Conservation (phyloP, 1,284 basidiomycete genomes). For the Inonotus obliquus region DNA sequence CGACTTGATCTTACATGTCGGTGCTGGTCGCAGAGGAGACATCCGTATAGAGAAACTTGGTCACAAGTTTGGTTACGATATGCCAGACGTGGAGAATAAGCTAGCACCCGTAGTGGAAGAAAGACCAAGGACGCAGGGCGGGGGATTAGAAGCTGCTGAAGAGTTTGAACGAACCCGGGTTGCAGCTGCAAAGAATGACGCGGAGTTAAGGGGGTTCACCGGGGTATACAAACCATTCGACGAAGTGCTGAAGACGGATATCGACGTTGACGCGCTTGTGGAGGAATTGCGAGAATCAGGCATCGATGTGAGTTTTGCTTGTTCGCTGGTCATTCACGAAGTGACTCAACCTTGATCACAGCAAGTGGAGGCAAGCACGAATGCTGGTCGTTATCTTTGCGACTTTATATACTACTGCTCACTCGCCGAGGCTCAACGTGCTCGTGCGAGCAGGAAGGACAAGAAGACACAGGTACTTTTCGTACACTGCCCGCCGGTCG, state of each 20-base stretch:
- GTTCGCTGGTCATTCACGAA: conserved; percentile 16
- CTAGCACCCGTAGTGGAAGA: conserved; percentile 45
- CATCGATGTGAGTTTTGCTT: conserved; percentile 44
- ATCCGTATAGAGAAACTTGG: conserved; percentile 61
- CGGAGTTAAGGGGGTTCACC: conserved; percentile 46
- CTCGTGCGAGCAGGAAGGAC: conserved; percentile 45
- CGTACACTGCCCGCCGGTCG: conserved; percentile 65
- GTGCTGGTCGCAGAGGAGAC: conserved; percentile 60
- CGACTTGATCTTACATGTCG: conserved; percentile 71
- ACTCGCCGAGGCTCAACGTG: conserved; percentile 61
- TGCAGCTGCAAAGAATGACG: conserved; percentile 27
- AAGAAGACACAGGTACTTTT: conserved; percentile 58
- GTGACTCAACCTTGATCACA: conserved; percentile 24
- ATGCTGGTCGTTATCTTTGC: conserved; percentile 73
- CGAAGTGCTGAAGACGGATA: conserved; percentile 42
- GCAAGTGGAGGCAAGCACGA: conserved; percentile 68
- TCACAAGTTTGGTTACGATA: conserved; percentile 66
- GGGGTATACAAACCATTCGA: conserved; percentile 42
- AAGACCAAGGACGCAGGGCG: conserved; percentile 28
- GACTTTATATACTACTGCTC: conserved; percentile 78
- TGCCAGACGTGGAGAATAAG: conserved; percentile 60
- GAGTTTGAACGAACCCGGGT: conserved; percentile 12
- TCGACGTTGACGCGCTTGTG: conserved; percentile 48
- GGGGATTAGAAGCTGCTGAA: conserved; percentile 27
- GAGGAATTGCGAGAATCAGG: conserved; percentile 53